A percentile compares a stretch with the other conserved stretches of the same genome.
Conservation (phyloP, 495 filamentous ascomycete genomes). For the Viridothelium virens region DNA sequence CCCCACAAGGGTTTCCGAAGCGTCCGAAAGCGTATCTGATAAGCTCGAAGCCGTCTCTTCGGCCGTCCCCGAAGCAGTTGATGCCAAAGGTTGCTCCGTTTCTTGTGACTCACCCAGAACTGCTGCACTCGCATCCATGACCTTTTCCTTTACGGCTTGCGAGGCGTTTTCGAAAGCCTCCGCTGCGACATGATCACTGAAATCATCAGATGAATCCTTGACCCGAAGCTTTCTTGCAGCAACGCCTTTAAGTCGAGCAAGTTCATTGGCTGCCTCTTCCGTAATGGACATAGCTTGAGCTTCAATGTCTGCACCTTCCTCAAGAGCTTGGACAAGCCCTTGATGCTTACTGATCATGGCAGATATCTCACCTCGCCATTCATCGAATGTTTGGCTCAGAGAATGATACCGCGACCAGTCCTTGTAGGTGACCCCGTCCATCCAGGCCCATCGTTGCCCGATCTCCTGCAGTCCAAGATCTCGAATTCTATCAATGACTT, state of each 20-base stretch:
- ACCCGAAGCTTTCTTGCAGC: slow-evolving; percentile 78
- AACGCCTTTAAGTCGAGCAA: slow-evolving; percentile 75
- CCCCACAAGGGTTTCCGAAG: slow-evolving; percentile 20
- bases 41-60: slow-evolving; percentile 28
- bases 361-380: slow-evolving; percentile 77
- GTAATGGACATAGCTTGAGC: slow-evolving; percentile 72
- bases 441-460: slow-evolving; percentile 96
- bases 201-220: slow-evolving; percentile 67
- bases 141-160: slow-evolving; percentile 41
- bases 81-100: slow-evolving; percentile 24
- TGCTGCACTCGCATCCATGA: slow-evolving; percentile 37
- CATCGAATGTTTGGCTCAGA: slow-evolving; percentile 71
- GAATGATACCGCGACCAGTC: slow-evolving; percentile 90
- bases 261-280: slow-evolving; percentile 71
- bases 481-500: slow-evolving; percentile 73
- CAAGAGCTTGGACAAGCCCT: slow-evolving; percentile 60
- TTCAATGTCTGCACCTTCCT: slow-evolving; percentile 61
- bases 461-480: slow-evolving; percentile 90
- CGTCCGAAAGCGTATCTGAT: slow-evolving; percentile 19
- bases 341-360: slow-evolving; percentile 62
- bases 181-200: slow-evolving; percentile 41
- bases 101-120: slow-evolving; percentile 35
- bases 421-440: slow-evolving; percentile 89
- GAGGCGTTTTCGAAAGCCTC: slow-evolving; percentile 28
- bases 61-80: slow-evolving; percentile 27